phyloP scores from a whole-genome alignment of 2,329 filamentous ascomycete genomes.

The Fusarium dimerum region DNA sequence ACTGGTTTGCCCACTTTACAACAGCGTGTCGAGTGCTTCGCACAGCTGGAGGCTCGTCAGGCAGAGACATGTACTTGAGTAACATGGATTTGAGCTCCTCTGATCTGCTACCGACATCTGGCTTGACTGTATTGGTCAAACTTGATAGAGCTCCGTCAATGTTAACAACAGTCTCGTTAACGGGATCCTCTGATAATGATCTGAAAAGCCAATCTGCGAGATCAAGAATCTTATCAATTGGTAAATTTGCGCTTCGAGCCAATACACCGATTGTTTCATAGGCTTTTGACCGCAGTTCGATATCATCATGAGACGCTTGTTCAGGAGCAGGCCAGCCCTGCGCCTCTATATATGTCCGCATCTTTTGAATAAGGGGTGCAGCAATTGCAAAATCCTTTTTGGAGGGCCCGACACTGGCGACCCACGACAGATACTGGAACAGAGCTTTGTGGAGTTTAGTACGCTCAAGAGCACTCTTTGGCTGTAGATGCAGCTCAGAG shows the following conservation, averaged over 20 bases:
- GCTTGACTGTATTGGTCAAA: constrained; percentile 53
- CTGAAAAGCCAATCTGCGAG: constrained; percentile 75
- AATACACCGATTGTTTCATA: constrained; percentile 91
- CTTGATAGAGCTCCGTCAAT: constrained; percentile 88
- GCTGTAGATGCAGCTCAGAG: constrained; percentile 27
- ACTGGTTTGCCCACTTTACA: constrained; percentile 87
- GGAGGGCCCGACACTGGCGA: constrained; percentile 70
- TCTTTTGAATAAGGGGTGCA: constrained; percentile 63
- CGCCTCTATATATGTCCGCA: constrained; percentile 72
- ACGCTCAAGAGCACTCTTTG: constrained; percentile 66
- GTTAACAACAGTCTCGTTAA: constrained; percentile 75
- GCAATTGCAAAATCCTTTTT: constrained; percentile 66
- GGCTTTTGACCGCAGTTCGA: constrained; percentile 72
- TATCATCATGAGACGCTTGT: constrained; percentile 58
- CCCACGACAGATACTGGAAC: constrained; percentile 85
- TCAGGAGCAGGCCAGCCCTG: constrained; percentile 80
- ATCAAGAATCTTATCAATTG: constrained; percentile 55
- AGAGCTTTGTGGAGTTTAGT: constrained; percentile 79
- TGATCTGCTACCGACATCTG: constrained; percentile 32
- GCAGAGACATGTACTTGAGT: constrained; percentile 64
- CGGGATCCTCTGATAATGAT: constrained; percentile 78
- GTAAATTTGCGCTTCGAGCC: constrained; percentile 62
- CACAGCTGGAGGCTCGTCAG: constrained; percentile 52
- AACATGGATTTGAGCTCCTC: constrained; percentile 54
- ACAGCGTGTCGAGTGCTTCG: constrained; percentile 79